Evolutionary conservation across 164 flowering plant genomes (phyloP).

Genomic region (Sedum album): DNA sequence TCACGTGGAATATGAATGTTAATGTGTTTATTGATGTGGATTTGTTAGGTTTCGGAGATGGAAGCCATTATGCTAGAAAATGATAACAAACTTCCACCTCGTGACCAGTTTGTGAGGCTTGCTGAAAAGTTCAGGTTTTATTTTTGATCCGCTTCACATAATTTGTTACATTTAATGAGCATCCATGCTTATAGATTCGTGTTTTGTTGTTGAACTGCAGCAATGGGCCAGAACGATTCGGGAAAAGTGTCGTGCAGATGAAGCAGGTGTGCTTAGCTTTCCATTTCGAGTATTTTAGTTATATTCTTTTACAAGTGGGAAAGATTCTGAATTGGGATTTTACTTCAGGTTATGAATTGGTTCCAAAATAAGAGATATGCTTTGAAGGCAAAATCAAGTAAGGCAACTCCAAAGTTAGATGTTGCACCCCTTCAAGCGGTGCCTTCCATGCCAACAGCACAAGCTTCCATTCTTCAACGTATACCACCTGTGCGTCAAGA

Average conservation of each 20-base stretch:
- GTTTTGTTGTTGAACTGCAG: not conserved
- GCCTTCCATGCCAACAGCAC: not conserved
- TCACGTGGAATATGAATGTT: not conserved
- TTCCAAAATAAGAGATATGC: constrained; percentile 7
- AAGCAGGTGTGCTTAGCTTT: not conserved
- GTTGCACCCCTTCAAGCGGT: not conserved
- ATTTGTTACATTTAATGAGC: not conserved
- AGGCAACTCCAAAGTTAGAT: not conserved
- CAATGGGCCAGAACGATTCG: not conserved
- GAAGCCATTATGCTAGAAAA: not conserved
- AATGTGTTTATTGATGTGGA: not conserved
- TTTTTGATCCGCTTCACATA: not conserved
- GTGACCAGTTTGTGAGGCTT: not conserved
- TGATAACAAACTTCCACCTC: not conserved
- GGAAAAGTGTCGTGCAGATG: not conserved
- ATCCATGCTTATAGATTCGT: not conserved
- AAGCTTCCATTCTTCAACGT: not conserved
- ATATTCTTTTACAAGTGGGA: not conserved
- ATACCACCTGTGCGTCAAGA: constrained; percentile 2
- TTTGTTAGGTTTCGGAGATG: constrained; percentile 1
- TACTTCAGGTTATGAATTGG: constrained; percentile 2
- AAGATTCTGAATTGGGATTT: not conserved
- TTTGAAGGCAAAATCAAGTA: not conserved
- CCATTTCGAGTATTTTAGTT: not conserved
- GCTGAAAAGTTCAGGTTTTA: not conserved